phyloP scores from a whole-genome alignment of 345 rosid genomes.

The Cardiospermum halicacabum region DNA sequence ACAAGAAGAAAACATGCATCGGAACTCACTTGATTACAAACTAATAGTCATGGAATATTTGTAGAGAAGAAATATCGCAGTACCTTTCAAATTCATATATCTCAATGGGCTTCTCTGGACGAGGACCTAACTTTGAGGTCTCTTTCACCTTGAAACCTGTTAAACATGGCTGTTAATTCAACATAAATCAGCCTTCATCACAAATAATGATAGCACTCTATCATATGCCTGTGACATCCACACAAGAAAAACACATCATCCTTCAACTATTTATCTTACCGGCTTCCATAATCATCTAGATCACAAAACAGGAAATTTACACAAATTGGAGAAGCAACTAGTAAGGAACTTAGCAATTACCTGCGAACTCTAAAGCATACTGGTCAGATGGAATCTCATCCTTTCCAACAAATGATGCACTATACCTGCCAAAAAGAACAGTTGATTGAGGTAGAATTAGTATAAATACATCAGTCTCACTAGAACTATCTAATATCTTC shows the following conservation, averaged over 20 bases:
- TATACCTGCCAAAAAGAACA: slow-evolving; percentile 53
- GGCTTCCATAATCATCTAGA: slow-evolving; percentile 5
- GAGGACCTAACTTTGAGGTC: slow-evolving; percentile 72
- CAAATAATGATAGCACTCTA: not conserved
- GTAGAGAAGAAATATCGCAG: not conserved
- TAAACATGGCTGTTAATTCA: not conserved
- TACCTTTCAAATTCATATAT: slow-evolving; percentile 96
- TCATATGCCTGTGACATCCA: not conserved
- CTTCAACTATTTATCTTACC: not conserved
- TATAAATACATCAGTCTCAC: slow-evolving; percentile 1
- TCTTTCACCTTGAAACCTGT: slow-evolving; percentile 76
- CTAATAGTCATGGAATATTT: not conserved
- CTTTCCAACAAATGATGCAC: slow-evolving; percentile 64
- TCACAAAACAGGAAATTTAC: not conserved
- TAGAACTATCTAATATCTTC: not conserved
- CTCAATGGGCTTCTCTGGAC: slow-evolving; percentile 90
- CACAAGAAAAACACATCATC: slow-evolving; percentile 9
- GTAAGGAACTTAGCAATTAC: slow-evolving; percentile 32
- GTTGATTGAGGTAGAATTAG: slow-evolving; percentile 1
- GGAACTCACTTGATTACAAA: slow-evolving; percentile 17
- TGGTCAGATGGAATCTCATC: slow-evolving; percentile 67
- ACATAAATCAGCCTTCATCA: not conserved
- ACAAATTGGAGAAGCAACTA: not conserved
- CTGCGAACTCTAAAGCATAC: slow-evolving; percentile 63
- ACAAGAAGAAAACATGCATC: slow-evolving; percentile 15